Evolutionary conservation across 148 eudicot species (phyloP), one percentile per base, ranked within the genome.

Genomic region (Dysphania ambrosioides): DNA sequence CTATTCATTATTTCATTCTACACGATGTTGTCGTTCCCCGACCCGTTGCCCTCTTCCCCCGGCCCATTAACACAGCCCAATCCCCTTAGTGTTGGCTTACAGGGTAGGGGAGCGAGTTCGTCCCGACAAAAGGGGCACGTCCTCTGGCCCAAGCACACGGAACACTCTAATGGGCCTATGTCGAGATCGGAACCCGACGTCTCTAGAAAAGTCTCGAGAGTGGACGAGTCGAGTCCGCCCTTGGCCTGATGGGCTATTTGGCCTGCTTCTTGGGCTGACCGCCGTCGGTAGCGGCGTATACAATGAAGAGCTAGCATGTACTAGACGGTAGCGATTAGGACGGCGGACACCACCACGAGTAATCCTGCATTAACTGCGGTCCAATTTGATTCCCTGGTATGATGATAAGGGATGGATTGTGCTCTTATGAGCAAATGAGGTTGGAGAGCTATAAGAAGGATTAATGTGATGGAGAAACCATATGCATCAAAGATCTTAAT

Each of bases 101-200:
- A 24, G 42, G 42, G 67, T 7, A 18, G 26, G 1, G 40, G 42
- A 5, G 35, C 27, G 12, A 60, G 51, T 12, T 29, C 1, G 0
- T 68, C 56, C 68, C 76, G 76, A 16, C 76, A 72, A 56, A 56
- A 23, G 2, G 75, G 75, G 34, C 83, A 81, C 0, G 83, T 81
- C n/a, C 60, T 19, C 29, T 42, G 21, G 9, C 68, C 53, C 27
- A 73, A 62, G 26, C 76, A 73, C 27, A 73, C 58, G 6, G 53
- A 26, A n/a, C 76, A 73, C 67, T 60, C 76, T 8, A n/a, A 19
- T 2, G 55, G 13, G 42, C n/a, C 38, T 31, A 61, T 34, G n/a
- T 61, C 5, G 18, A 30, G 18, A 26, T 1, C 32, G 16, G 2
- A 15, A 1, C 38, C 36, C 0, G 40, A 69, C 13, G 21, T 51